These are phyloP conservation scores for Pleoardoris graminearum DNA, from an alignment of 2,329 filamentous ascomycete species.

Conservation along the genomic window DNA sequence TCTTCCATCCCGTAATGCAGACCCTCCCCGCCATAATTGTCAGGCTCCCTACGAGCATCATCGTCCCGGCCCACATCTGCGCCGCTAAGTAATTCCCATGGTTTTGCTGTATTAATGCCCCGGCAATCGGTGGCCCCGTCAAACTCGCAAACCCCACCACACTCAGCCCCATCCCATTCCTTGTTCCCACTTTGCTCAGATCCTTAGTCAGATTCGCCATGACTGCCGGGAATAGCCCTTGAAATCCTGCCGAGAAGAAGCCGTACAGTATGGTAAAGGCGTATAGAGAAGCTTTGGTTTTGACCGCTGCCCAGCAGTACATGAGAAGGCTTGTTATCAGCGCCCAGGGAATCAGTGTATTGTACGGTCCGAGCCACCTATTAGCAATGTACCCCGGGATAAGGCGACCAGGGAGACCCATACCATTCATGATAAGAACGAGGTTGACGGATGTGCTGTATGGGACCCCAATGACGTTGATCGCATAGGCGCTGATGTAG, in stretches of 20 bases:
- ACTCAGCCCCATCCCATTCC: constrained; percentile 55
- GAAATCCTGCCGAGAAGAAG: constrained; percentile 49
- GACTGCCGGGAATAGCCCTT: constrained; percentile 51
- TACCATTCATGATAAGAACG: constrained; percentile 60
- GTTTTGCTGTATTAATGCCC: constrained; percentile 48
- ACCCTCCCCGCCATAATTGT: constrained; percentile 35
- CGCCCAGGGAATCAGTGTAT: constrained; percentile 58
- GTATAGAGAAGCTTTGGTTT: constrained; percentile 43
- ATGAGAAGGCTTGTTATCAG: constrained; percentile 53
- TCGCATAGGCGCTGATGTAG: constrained; percentile 49
- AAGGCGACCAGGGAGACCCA: constrained; percentile 60
- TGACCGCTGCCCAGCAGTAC: constrained; percentile 61
- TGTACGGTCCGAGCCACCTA: constrained; percentile 57
- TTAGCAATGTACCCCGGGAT: constrained; percentile 60
- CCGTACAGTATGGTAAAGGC: constrained; percentile 53
- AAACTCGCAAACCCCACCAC: constrained; percentile 51
- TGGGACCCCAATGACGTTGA: constrained; percentile 53
- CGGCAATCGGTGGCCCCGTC: constrained; percentile 53
- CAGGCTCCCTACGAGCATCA: constrained; percentile 34
- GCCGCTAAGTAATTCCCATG: constrained; percentile 50
- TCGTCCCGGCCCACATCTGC: constrained; percentile 47
- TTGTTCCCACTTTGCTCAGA: constrained; percentile 50
- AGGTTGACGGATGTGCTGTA: constrained; percentile 58
- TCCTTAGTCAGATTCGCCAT: constrained; percentile 52
- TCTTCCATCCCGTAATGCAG: constrained; percentile 34